These are phyloP conservation scores for Hansenula lynferdii DNA, from an alignment of 1,139 yeast genomes.

Conservation along the genomic window DNA sequence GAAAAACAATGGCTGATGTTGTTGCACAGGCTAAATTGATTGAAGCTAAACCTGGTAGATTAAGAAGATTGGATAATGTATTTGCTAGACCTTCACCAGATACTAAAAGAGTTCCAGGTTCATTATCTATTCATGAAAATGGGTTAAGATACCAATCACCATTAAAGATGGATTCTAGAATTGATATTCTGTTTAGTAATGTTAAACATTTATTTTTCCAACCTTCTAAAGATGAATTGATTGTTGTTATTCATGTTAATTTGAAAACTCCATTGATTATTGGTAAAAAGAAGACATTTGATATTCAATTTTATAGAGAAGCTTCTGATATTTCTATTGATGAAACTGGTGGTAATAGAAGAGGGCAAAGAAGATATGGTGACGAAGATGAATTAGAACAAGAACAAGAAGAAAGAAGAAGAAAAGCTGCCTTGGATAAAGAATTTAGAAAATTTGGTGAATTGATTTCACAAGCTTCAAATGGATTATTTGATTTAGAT, in stretches of 20 bases:
- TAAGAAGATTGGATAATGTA: constrained; percentile 82
- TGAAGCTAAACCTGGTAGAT: constrained; percentile 76
- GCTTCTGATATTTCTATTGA: constrained; percentile 96
- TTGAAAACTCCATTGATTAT: constrained; percentile 90
- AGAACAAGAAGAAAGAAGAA: constrained; percentile 96
- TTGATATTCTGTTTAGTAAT: constrained; percentile 85
- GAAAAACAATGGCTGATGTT: constrained; percentile 91
- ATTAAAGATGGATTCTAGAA: constrained; percentile 75
- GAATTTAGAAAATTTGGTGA: constrained; percentile 91
- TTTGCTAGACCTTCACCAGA: constrained; percentile 96
- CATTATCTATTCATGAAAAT: constrained; percentile 88
- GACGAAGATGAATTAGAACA: constrained; percentile 98
- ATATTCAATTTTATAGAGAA: constrained; percentile 93
- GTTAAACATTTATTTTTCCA: constrained; percentile 93
- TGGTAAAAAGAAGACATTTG: constrained; percentile 94
- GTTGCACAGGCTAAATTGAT: constrained; percentile 86
- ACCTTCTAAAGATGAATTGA: constrained; percentile 91
- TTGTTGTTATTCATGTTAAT: constrained; percentile 90
- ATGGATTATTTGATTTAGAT: constrained; percentile 80
- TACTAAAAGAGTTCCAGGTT: constrained; percentile 90
- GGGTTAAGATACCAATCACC: constrained; percentile 92
- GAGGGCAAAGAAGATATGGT: constrained; percentile 81
- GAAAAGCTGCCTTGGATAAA: constrained; percentile 85
- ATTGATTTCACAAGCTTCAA: constrained; percentile 81
- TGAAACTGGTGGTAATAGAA: constrained; percentile 93